Evolutionary conservation across 1,284 basidiomycete species (phyloP).

Genomic region (Trichosporon sp.): DNA sequence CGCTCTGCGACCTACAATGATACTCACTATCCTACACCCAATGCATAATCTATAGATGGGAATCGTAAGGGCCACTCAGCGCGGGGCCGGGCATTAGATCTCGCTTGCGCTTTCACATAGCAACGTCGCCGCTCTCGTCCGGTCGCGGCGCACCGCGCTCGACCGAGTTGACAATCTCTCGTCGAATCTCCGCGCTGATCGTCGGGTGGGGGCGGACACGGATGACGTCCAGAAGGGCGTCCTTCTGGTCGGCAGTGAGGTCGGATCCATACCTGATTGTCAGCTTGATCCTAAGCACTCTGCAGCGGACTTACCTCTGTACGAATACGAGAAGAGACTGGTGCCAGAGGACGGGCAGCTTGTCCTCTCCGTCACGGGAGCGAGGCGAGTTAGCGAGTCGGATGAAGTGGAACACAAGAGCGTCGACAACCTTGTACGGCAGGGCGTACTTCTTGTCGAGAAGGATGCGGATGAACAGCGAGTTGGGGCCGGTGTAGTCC

Average conservation of each 20-base stretch:
- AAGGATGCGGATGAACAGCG: constrained; percentile 92
- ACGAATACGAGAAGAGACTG: constrained; percentile 92
- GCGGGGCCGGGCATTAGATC: background rate
- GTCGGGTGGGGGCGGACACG: constrained; percentile 80
- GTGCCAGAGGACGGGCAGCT: constrained; percentile 95
- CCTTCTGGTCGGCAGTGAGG: constrained; percentile 94
- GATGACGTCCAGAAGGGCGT: constrained; percentile 89
- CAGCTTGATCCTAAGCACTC: background rate
- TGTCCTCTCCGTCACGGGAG: constrained; percentile 55
- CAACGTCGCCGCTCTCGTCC: constrained; percentile 41
- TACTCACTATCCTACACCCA: constrained; percentile 1
- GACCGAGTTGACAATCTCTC: constrained; percentile 60
- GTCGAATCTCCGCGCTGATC: constrained; percentile 82
- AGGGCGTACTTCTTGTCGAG: constrained; percentile 98
- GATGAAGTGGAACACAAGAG: constrained; percentile 96
- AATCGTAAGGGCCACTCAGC: background rate
- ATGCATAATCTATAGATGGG: background rate
- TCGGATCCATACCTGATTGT: constrained; percentile 86
- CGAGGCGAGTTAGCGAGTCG: constrained; percentile 87
- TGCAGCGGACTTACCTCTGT: constrained; percentile 62
- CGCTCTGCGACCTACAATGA: background rate
- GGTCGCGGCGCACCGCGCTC: constrained; percentile 50
- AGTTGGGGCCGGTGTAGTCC: constrained; percentile 95
- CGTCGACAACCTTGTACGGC: constrained; percentile 97
- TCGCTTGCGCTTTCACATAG: constrained; percentile 28